phyloP scores from a whole-genome alignment of 306 rosid genomes.

The Dalbergia cultrata region DNA sequence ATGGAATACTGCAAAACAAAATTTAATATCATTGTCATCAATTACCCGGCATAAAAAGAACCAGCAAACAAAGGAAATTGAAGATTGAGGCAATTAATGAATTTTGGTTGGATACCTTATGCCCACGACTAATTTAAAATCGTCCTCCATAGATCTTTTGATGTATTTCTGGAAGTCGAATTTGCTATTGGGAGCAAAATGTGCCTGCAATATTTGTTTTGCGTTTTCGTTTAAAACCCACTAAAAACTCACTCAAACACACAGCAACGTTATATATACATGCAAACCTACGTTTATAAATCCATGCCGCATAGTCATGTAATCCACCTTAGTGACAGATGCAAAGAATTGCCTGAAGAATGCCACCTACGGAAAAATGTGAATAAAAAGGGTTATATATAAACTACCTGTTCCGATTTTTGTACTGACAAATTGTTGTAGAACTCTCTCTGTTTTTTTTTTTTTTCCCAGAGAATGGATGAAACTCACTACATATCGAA shows the following conservation, averaged over 20 bases:
- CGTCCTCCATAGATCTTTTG: conserved; percentile 82
- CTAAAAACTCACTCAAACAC: not conserved
- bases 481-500: conserved; percentile 72
- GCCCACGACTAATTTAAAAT: conserved; percentile 76
- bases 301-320: conserved; percentile 74
- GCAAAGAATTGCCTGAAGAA: conserved; percentile 71
- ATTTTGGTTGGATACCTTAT: conserved; percentile 56
- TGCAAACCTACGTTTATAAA: conserved; percentile 64
- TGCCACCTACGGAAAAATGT: conserved; percentile 55
- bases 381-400: not conserved
- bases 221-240: not conserved
- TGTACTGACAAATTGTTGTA: not conserved
- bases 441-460: too few relatives aligned
- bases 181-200: conserved; percentile 66
- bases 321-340: conserved; percentile 76
- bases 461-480: not conserved
- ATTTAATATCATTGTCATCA: not conserved
- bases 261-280: not conserved
- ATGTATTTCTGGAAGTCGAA: conserved; percentile 79
- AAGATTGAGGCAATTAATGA: not conserved
- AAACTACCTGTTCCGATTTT: too few relatives aligned
- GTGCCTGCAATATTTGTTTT: conserved; percentile 56
- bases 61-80: not conserved
- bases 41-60: not conserved
- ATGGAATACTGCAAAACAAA: conserved; percentile 61